A percentile compares a stretch with the other conserved stretches of the same genome.
These are phyloP conservation scores for Phytopythium oedochilum DNA, from an alignment of 352 stramenopile species.

Conservation along the genomic window DNA sequence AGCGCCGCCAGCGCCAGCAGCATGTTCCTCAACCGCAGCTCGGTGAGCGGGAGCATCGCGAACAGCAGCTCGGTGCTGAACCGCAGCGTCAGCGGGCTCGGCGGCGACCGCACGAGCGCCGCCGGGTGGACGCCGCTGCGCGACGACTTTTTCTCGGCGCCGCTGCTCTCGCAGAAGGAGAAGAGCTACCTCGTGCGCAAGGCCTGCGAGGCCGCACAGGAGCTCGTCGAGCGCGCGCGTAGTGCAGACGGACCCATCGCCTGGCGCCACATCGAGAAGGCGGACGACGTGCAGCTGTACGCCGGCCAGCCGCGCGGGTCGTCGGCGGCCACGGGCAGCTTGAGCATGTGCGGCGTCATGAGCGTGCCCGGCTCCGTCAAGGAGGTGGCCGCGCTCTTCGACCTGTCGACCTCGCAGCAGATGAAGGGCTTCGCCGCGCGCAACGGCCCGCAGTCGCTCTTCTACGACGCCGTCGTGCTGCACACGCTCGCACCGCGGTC, in stretches of 20 bases:
- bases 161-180: slow-evolving; percentile 60
- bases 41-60: background rate
- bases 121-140: slow-evolving; percentile 63
- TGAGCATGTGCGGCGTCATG: slow-evolving; percentile 72
- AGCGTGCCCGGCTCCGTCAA: slow-evolving; percentile 62
- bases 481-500: slow-evolving; percentile 61
- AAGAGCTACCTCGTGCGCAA: slow-evolving; percentile 77
- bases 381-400: slow-evolving; percentile 71
- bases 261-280: slow-evolving; percentile 76
- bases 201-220: slow-evolving; percentile 69
- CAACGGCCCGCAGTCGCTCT: slow-evolving; percentile 42
- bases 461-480: slow-evolving; percentile 69
- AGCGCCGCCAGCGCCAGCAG: slow-evolving; percentile 1
- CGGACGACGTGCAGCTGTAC: slow-evolving; percentile 76
- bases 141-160: slow-evolving; percentile 73
- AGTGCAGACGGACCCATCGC: slow-evolving; percentile 53
- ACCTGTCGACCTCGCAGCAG: slow-evolving; percentile 47
- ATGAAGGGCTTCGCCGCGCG: slow-evolving; percentile 67
- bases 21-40: background rate
- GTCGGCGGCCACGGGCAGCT: background rate
- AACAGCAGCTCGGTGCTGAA: slow-evolving; percentile 6
- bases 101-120: background rate
- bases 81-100: slow-evolving; percentile 6
- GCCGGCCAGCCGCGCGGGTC: slow-evolving; percentile 36
- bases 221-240: slow-evolving; percentile 72